These are phyloP conservation scores for Euphorbia celastroides DNA, from an alignment of 441 rosid genomes.

Conservation along the genomic window DNA sequence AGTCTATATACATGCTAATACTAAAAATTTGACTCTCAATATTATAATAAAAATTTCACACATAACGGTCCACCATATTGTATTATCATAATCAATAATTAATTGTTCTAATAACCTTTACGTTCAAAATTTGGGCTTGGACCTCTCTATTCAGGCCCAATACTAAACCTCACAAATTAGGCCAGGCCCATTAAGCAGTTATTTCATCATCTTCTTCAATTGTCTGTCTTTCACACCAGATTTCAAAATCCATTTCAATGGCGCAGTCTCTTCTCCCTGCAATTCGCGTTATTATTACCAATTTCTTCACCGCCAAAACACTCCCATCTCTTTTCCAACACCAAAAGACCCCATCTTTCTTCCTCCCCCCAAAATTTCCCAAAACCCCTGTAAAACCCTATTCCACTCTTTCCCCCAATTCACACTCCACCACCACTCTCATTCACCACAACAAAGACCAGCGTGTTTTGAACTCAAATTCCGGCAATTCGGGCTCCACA, in stretches of 20 bases:
- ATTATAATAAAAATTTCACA: not conserved
- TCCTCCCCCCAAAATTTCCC: constrained; percentile 29
- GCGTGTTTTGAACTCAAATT: constrained; percentile 33
- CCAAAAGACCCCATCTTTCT: constrained; percentile 20
- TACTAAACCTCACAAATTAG: not conserved
- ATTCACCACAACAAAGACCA: constrained; percentile 37
- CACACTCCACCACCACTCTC: constrained; percentile 6
- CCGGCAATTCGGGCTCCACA: constrained; percentile 38
- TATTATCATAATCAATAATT: not conserved
- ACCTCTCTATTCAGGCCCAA: too few relatives aligned
- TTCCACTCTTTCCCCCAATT: constrained; percentile 23
- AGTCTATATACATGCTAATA: not conserved
- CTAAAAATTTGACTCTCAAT: not conserved
- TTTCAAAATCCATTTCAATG: not conserved
- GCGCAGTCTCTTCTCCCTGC: constrained; percentile 34
- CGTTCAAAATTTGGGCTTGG: too few relatives aligned
- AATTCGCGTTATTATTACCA: constrained; percentile 32
- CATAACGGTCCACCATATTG: too few relatives aligned
- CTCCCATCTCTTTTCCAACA: constrained; percentile 16
- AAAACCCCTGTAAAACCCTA: constrained; percentile 28
- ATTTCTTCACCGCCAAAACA: constrained; percentile 29
- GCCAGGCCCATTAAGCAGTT: not conserved
- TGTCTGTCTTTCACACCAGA: not conserved
- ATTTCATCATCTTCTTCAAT: not conserved
- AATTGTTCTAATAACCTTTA: too few relatives aligned